phyloP scores from a whole-genome alignment of 2,329 filamentous ascomycete genomes.

The Ophiocordyceps unilateralis region DNA sequence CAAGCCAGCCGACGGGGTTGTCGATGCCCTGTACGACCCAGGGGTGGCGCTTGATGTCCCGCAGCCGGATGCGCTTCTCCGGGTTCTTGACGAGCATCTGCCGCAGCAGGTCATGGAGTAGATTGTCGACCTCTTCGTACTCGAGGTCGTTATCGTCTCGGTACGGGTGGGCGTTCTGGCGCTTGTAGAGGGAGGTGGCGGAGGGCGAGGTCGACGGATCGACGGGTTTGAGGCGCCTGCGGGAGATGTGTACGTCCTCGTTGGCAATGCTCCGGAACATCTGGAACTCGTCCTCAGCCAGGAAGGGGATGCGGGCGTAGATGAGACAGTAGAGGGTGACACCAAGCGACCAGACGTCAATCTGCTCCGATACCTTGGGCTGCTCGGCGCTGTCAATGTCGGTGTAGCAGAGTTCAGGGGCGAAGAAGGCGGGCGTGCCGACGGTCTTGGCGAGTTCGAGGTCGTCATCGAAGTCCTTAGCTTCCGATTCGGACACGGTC shows the following conservation, averaged over 20 bases:
- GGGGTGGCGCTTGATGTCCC: slow-evolving; percentile 83
- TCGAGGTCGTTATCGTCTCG: slow-evolving; percentile 61
- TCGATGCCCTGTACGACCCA: slow-evolving; percentile 73
- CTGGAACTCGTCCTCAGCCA: slow-evolving; percentile 79
- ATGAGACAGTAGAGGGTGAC: slow-evolving; percentile 93
- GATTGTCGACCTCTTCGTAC: slow-evolving; percentile 74
- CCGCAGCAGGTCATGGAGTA: slow-evolving; percentile 60
- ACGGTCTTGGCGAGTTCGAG: slow-evolving; percentile 96
- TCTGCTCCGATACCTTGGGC: slow-evolving; percentile 74
- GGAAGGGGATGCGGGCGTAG: slow-evolving; percentile 83
- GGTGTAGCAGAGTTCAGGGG: slow-evolving; percentile 87
- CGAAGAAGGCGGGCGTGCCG: slow-evolving; percentile 93
- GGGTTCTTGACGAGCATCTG: slow-evolving; percentile 82
- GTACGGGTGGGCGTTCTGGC: slow-evolving; percentile 47
- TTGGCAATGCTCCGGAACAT: slow-evolving; percentile 87
- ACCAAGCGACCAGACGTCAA: slow-evolving; percentile 93
- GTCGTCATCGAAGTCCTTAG: slow-evolving; percentile 76
- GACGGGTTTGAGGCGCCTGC: slow-evolving; percentile 61
- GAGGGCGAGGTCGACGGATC: slow-evolving; percentile 40
- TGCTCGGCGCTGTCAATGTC: slow-evolving; percentile 52
- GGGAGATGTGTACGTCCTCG: slow-evolving; percentile 80
- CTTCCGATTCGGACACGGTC: slow-evolving; percentile 61
- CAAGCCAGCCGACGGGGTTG: slow-evolving; percentile 69
- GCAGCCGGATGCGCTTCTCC: slow-evolving; percentile 68
- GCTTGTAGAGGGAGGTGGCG: slow-evolving; percentile 35